Percentiles rank a stretch among this genome's conserved stretches.
Evolutionary conservation across 768 basidiomycete genomes (phyloP).

Genomic region (Leccinum uliginosum): DNA sequence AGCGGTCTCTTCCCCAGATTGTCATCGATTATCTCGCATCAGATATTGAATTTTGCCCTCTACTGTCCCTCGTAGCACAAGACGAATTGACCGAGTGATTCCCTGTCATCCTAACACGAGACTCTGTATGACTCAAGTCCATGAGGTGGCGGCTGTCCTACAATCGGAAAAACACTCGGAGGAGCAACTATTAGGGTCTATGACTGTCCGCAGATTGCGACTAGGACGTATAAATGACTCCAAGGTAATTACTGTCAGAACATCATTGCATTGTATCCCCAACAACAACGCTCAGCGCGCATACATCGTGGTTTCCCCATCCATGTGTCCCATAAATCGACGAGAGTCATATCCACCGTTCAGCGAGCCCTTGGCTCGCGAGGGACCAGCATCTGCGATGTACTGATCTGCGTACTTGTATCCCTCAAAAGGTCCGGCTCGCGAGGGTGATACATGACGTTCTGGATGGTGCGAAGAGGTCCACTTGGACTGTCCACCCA

Average conservation of each 20-base stretch:
- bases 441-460: not conserved
- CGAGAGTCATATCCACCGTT: not conserved
- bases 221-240: not conserved
- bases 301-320: not conserved
- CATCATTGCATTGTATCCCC: not conserved
- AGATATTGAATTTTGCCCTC: not conserved
- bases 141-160: too few relatives aligned
- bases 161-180: too few relatives aligned
- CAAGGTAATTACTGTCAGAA: not conserved
- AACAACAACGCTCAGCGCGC: not conserved
- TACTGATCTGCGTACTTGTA: not conserved
- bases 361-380: conserved; percentile 2
- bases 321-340: not conserved
- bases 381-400: not conserved
- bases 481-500: not conserved
- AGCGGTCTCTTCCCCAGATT: not conserved
- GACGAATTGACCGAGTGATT: not conserved
- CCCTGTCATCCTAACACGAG: too few relatives aligned
- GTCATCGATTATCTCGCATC: not conserved
- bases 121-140: too few relatives aligned
- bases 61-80: too few relatives aligned
- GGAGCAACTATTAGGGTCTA: too few relatives aligned
- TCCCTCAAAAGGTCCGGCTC: not conserved
- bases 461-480: not conserved
- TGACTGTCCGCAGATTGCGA: not conserved